These are phyloP conservation scores for Blastobotrys elegans DNA, from an alignment of 1,139 yeast species.

Conservation along the genomic window DNA sequence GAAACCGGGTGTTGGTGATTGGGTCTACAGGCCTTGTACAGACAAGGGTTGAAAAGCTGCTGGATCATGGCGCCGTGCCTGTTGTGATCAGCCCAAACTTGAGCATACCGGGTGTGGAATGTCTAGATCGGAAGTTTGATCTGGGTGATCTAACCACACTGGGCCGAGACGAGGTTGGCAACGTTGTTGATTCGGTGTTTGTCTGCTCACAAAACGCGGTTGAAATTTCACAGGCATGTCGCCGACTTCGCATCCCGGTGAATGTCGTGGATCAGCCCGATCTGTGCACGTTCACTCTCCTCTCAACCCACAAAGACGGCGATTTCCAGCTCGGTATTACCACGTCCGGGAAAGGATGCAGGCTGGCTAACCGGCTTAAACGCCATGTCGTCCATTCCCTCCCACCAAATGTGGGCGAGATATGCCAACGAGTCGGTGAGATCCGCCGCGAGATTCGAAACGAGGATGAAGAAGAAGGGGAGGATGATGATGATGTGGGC, in stretches of 20 bases:
- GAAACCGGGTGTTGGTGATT: constrained; percentile 56
- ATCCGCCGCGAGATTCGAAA: constrained; percentile 53
- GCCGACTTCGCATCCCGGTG: constrained; percentile 65
- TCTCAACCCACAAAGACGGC: constrained; percentile 69
- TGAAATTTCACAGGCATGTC: constrained; percentile 48
- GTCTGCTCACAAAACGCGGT: constrained; percentile 41
- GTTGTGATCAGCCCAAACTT: constrained; percentile 37
- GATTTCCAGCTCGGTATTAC: constrained; percentile 79
- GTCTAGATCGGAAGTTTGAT: constrained; percentile 37
- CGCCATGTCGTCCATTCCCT: constrained; percentile 63
- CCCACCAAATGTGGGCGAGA: constrained; percentile 65
- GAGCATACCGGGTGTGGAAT: constrained; percentile 6
- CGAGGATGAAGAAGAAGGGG: constrained; percentile 52
- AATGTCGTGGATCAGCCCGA: constrained; percentile 73
- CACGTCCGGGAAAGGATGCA: constrained; percentile 87
- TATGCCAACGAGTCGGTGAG: constrained; percentile 65
- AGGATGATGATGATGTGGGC: constrained; percentile 38
- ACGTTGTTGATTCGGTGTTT: constrained; percentile 70
- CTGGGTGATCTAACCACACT: constrained; percentile 43
- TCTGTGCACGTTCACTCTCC: constrained; percentile 66
- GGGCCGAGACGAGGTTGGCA: constrained; percentile 62
- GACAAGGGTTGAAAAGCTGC: constrained; percentile 47
- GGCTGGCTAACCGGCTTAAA: constrained; percentile 72
- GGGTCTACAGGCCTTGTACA: constrained; percentile 53
- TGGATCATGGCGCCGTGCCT: constrained; percentile 56